Percentiles rank a stretch among this genome's conserved stretches.
These are phyloP conservation scores for Claviceps fusiformis DNA, from an alignment of 2,329 filamentous ascomycete genomes.

Conservation along the genomic window DNA sequence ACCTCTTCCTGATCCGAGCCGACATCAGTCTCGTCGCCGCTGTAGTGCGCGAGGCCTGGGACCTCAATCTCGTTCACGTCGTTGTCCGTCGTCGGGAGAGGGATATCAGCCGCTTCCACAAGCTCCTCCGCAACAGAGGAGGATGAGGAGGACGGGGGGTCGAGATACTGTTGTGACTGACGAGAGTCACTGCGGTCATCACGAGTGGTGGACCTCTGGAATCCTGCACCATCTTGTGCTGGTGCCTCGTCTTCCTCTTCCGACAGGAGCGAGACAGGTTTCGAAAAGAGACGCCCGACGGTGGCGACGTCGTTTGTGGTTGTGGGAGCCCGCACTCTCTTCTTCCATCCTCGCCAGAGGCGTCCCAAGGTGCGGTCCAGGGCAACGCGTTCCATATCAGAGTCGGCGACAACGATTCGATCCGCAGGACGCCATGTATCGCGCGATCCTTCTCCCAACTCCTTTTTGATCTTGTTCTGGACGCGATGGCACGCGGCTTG, in stretches of 20 bases:
- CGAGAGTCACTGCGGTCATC: constrained; percentile 4
- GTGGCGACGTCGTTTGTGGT: constrained; percentile 26
- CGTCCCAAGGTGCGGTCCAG: constrained; percentile 78
- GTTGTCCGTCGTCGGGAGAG: constrained; percentile 52
- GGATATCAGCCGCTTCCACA: constrained; percentile 32
- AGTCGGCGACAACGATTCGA: constrained; percentile 70
- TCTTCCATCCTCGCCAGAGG: constrained; percentile 92
- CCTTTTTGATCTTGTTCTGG: constrained; percentile 43
- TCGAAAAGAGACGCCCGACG: constrained; percentile 35
- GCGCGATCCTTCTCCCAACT: constrained; percentile 37
- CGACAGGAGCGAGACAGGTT: constrained; percentile 24
- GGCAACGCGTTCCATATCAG: constrained; percentile 86
- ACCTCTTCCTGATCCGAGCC: constrained; percentile 23
- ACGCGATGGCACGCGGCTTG: constrained; percentile 67
- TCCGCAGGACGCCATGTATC: constrained; percentile 39
- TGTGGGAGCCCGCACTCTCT: constrained; percentile 49
- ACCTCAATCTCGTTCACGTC: constrained; percentile 74
- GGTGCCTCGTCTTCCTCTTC: constrained; percentile 22
- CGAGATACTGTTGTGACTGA: constrained; percentile 9
- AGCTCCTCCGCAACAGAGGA: constrained; percentile 15
- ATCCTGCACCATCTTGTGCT: constrained; percentile 19
- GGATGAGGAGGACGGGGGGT: constrained; percentile 5
- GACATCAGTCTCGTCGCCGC: constrained; percentile 46
- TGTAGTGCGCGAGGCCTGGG: constrained; percentile 50
- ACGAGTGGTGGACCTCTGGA: constrained; percentile 7